phyloP scores from a whole-genome alignment of 306 rosid genomes.

The Cucurbita moschata region DNA sequence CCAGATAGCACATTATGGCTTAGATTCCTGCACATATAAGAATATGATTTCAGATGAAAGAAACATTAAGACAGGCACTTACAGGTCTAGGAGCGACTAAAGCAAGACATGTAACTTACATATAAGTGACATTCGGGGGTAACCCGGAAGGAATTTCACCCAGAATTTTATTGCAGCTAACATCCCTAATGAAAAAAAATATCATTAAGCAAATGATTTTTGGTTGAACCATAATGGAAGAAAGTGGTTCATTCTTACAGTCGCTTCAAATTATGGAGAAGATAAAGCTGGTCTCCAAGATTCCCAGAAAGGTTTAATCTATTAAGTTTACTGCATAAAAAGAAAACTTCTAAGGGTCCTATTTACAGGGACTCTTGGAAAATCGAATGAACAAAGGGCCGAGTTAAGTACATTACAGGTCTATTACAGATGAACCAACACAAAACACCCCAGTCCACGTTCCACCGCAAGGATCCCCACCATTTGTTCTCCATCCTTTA shows the following conservation, averaged over 20 bases:
- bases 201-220: neutral
- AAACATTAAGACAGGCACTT: neutral
- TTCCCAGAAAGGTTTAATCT: slow-evolving; percentile 64
- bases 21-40: slow-evolving; percentile 55
- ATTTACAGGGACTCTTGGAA: too few relatives aligned
- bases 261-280: slow-evolving; percentile 53
- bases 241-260: slow-evolving; percentile 32
- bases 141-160: slow-evolving; percentile 64
- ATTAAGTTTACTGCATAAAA: slow-evolving; percentile 40
- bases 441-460: slow-evolving; percentile 80
- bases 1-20: slow-evolving; percentile 77
- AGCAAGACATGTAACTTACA: slow-evolving; percentile 32
- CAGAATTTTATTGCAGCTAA: slow-evolving; percentile 50
- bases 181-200: slow-evolving; percentile 36
- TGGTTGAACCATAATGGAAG: neutral
- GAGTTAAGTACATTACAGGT: slow-evolving; percentile 39
- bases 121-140: slow-evolving; percentile 70
- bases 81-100: slow-evolving; percentile 1
- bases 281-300: slow-evolving; percentile 47
- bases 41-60: slow-evolving; percentile 1
- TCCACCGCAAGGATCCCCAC: slow-evolving; percentile 74
- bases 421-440: slow-evolving; percentile 55
- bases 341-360: neutral
- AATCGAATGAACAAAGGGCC: neutral
- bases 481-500: slow-evolving; percentile 46